Percentiles rank a stretch among this genome's conserved stretches.
These are phyloP conservation scores for Epichloe sp. DNA, from an alignment of 2,329 filamentous ascomycete genomes.

Conservation along the genomic window DNA sequence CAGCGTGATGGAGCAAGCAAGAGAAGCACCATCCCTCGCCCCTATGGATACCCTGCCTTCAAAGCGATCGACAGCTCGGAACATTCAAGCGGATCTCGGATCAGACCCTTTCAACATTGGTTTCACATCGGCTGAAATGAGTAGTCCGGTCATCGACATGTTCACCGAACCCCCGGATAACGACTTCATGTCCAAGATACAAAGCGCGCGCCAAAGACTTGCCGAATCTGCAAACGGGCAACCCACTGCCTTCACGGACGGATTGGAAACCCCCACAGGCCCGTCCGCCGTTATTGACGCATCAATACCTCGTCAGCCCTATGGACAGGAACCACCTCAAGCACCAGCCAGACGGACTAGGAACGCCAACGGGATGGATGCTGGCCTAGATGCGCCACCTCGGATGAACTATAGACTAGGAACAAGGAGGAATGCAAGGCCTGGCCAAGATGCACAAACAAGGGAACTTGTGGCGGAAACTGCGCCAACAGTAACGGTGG, in stretches of 20 bases:
- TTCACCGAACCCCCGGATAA: conserved; percentile 33
- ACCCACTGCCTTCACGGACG: conserved; percentile 31
- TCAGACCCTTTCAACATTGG: conserved; percentile 40
- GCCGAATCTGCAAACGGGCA: conserved; percentile 24
- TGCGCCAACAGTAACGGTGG: conserved; percentile 21
- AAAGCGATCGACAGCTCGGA: conserved; percentile 29
- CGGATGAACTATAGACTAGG: conserved; percentile 47
- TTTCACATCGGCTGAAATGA: conserved; percentile 26
- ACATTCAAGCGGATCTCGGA: conserved; percentile 21
- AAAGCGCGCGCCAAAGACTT: conserved; percentile 35
- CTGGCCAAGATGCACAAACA: conserved; percentile 17
- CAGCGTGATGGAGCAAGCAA: conserved; percentile 19
- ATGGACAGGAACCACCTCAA: conserved; percentile 33
- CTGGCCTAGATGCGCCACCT: conserved; percentile 45
- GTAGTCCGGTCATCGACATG: conserved; percentile 28
- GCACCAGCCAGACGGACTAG: conserved; percentile 41
- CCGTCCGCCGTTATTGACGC: conserved; percentile 12
- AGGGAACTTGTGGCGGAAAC: conserved; percentile 29
- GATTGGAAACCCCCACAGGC: conserved; percentile 46
- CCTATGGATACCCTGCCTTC: conserved; percentile 26
- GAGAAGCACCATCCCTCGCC: conserved; percentile 17
- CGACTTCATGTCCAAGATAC: conserved; percentile 43
- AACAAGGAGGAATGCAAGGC: conserved; percentile 27
- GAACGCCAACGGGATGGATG: conserved; percentile 37
- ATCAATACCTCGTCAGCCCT: conserved; percentile 11